Evolutionary conservation across 169 alveolate species (phyloP), one percentile per base, ranked within the genome.

Genomic region (Plasmodium fragile): DNA sequence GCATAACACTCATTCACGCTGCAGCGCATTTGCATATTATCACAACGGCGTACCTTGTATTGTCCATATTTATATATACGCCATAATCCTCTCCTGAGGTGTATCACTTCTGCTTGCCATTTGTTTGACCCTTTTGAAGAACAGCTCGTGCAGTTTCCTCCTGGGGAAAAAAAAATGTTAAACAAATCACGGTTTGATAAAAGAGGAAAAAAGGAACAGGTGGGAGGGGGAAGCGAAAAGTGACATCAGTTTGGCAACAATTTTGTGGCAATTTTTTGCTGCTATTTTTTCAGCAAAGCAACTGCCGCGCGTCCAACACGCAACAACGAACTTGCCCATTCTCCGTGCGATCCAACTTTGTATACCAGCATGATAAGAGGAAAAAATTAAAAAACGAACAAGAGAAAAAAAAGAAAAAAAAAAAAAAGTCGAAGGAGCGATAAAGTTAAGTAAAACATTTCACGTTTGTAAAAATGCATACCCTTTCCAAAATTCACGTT

Each of bases 401-500:
- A 32, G 28, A 73, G 4, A 13, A 28, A 71, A 39, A 39, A 39
- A 39, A 73, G 30, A 16, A 7, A 32, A 72, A 13, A 72, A 72
- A 73, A 73, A 32, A 39, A 73, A 73, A 11, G 43, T 13, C 36
- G 25, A 73, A 73, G 43, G 43, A 73, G 82, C 53, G 28, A 18
- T 32, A 73, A 73, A n/a, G 22, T 73, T n/a, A 73, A n/a, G 82
- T 30, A 22, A 73, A 73, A 73, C 55, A 6, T 65, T 65, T 25
- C 36, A 28, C 75, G 30, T 65, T 18, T 65, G 36, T 65, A 65
- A 4, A 65, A 65, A 65, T 28, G 36, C 36, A 65, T 65, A 28
- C 75, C 75, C 75, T 25, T 65, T 65, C 36, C 36, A 18, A 18
- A 65, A 65, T 18, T 65, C 36, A 0, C 75, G 18, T 65, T 65